Percentiles rank a stretch among this genome's conserved stretches.
Conservation (phyloP, 2,329 filamentous ascomycete genomes). For the Colletotrichum chrysophilum region DNA sequence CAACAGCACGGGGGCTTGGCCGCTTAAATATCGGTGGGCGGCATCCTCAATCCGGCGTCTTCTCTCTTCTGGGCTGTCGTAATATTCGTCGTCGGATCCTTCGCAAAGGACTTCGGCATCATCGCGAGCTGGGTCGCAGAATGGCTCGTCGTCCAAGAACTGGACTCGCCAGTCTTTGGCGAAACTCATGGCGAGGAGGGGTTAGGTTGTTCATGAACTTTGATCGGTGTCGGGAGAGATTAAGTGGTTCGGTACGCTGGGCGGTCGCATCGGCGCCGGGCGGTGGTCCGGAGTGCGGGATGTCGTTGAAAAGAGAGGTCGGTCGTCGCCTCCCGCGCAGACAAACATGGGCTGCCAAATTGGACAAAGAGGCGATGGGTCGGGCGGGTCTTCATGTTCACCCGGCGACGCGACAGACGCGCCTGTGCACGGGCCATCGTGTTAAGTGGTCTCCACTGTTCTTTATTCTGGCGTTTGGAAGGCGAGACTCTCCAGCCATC, state of each 20-base stretch:
- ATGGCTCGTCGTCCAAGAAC: conserved; percentile 29
- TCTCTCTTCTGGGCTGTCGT: conserved; percentile 49
- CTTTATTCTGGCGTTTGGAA: background rate
- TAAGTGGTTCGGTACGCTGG: background rate
- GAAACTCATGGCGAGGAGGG: background rate
- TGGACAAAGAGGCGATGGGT: background rate
- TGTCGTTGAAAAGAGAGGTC: conserved; percentile 1
- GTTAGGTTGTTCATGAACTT: background rate
- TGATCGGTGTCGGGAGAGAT: background rate
- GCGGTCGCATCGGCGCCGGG: conserved; percentile 14
- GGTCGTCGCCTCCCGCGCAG: background rate
- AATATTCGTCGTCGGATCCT: conserved; percentile 64
- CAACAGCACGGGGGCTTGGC: conserved; percentile 59
- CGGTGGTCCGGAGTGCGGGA: background rate
- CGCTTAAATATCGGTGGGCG: conserved; percentile 62
- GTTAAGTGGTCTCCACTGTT: conserved; percentile 8
- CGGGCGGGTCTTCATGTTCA: conserved; percentile 17
- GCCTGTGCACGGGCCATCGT: conserved; percentile 15
- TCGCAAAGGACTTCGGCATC: conserved; percentile 56
- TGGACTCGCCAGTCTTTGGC: conserved; percentile 5
- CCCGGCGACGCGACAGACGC: conserved; percentile 18
- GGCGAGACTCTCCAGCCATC: background rate
- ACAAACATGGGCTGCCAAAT: background rate
- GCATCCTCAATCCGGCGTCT: conserved; percentile 63
- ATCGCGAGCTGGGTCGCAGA: conserved; percentile 47